Evolutionary conservation across 1,284 basidiomycete genomes (phyloP), one percentile per base, ranked within the genome.

Genomic region (Gymnopus androsaceus): DNA sequence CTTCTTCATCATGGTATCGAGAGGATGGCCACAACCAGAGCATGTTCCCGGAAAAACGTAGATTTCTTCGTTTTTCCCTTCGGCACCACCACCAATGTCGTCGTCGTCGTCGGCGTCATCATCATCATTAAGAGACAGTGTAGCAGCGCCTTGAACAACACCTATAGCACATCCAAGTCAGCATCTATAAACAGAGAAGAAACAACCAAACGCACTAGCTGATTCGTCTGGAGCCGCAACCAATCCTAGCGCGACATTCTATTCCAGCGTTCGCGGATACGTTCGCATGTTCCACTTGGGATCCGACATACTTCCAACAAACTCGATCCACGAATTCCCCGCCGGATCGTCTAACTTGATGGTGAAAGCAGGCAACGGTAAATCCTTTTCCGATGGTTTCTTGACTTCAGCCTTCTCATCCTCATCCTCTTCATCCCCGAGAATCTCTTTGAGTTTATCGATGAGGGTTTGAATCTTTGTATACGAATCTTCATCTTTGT

Each of bases 321-420:
- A 96, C 72, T 95, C 92, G 68, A 96, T 79, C 76, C 95, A 99
- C 23, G 94, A 96, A 75, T 97, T 97, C 14, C 97, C 97, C 0
- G 93, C 79, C 0, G 96, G 95, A 69, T 99, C 97, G 67, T 99
- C 94, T 30, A 99, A 76, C 53, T 83, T 85, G 56, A 99, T 69
- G 0, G 92, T 95, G 68, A 99, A 95, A 1, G 88, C 75, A 17
- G 77, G 78, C 73, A 95, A 85, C 1, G 84, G 81, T 0, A 66
- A 41, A 31, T 80, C 79, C 59, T 75, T 80, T 54, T 75, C 69
- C 2, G 73, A 64, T 6, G 72, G 61, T 65, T 69, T 71, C 49
- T 67, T 58, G 0, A 63, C 60, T 60, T 66, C 58, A 4, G 67
- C 70, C 4, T 71, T 73, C 8, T 78, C 81, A 1, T 78, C 77